phyloP scores from a whole-genome alignment of 306 rosid species.

The Citrullus mucosospermus region DNA sequence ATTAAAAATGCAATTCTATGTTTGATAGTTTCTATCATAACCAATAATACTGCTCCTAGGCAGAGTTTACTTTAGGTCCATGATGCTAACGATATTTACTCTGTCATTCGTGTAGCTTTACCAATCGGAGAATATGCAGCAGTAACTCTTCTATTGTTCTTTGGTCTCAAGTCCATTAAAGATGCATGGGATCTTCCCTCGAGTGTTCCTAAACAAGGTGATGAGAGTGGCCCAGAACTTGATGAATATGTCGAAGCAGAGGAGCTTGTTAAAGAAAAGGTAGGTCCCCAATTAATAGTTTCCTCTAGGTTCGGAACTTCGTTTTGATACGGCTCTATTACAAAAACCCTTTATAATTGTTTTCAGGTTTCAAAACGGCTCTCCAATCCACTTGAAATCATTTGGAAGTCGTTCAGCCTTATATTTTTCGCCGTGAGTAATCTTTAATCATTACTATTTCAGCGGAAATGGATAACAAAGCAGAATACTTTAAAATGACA shows the following conservation, averaged over 20 bases:
- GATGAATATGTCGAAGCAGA: constrained; percentile 82
- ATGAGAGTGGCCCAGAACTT: constrained; percentile 50
- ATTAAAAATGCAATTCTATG: background rate
- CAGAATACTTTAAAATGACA: background rate
- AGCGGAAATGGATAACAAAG: background rate
- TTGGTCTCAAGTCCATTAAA: constrained; percentile 82
- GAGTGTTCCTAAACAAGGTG: constrained; percentile 31
- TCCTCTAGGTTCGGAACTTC: background rate
- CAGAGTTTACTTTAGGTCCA: constrained; percentile 1
- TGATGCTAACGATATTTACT: constrained; percentile 13
- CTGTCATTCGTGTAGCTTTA: constrained; percentile 50
- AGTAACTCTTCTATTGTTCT: constrained; percentile 82
- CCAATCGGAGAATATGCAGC: constrained; percentile 98
- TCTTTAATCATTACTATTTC: background rate
- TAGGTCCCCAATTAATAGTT: constrained; percentile 7
- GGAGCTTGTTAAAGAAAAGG: constrained; percentile 95
- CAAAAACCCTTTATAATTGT: background rate
- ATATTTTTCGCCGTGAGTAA: constrained; percentile 84
- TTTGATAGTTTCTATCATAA: background rate
- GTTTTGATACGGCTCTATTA: background rate
- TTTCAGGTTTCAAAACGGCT: constrained; percentile 56
- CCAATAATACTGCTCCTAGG: background rate
- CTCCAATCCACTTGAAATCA: constrained; percentile 70
- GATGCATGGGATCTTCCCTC: constrained; percentile 96
- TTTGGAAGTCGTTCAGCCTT: constrained; percentile 94